Conservation (phyloP, 108 stramenopile species). For the Discostella pseudostelligera region DNA sequence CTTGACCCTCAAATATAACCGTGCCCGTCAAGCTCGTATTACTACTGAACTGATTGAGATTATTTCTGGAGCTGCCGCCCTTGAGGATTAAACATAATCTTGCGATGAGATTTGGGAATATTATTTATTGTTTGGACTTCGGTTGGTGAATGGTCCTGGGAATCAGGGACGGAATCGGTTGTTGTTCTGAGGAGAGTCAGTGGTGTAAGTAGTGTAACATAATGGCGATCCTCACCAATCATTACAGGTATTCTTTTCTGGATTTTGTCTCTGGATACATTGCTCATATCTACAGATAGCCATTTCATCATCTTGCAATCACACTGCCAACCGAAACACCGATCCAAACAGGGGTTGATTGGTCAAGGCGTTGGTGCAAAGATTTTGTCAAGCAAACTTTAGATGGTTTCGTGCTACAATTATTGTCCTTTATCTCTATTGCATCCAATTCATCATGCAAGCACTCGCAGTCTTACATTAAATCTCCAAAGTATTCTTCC, state of each 20-base stretch:
- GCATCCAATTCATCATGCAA: background rate
- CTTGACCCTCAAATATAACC: slow-evolving; percentile 98
- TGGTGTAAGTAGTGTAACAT: slow-evolving; percentile 1
- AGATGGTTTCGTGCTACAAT: too few relatives aligned
- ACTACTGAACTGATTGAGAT: slow-evolving; percentile 99
- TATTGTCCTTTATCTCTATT: too few relatives aligned
- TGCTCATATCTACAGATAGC: too few relatives aligned
- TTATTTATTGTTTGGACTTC: background rate
- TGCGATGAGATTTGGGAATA: background rate
- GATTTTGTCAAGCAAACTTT: too few relatives aligned
- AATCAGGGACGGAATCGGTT: too few relatives aligned
- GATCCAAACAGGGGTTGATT: too few relatives aligned
- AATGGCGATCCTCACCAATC: background rate
- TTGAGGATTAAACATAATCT: slow-evolving; percentile 73
- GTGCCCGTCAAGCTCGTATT: slow-evolving; percentile 99
- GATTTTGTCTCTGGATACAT: too few relatives aligned
- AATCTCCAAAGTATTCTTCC: slow-evolving; percentile 81
- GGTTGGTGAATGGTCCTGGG: background rate
- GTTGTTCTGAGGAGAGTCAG: background rate
- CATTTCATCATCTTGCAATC: too few relatives aligned
- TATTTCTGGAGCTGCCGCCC: slow-evolving; percentile 99
- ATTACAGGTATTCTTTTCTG: background rate
- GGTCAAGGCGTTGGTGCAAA: too few relatives aligned
- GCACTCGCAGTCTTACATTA: slow-evolving; percentile 29
- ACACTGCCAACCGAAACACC: too few relatives aligned